phyloP scores from a whole-genome alignment of 1,284 basidiomycete genomes.

The Erythrobasidium hasegawianum region DNA sequence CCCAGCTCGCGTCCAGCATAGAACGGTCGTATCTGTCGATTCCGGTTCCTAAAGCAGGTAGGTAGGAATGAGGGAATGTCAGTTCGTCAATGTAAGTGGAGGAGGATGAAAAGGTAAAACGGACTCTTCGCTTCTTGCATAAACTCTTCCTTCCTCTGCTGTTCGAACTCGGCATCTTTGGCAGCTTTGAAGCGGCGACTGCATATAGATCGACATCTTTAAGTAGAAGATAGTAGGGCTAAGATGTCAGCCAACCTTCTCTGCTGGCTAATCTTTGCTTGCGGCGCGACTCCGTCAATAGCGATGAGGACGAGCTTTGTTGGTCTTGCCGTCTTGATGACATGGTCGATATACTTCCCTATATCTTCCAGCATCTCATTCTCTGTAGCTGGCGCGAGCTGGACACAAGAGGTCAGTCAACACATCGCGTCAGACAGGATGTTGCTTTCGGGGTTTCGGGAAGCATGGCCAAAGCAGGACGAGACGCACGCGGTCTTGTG shows the following conservation, averaged over 20 bases:
- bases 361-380: slow-evolving; percentile 99
- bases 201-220: too few species aligned
- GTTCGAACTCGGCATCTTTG: slow-evolving; percentile 91
- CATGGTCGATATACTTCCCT: slow-evolving; percentile 92
- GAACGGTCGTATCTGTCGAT: slow-evolving; percentile 82
- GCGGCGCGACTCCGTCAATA: slow-evolving; percentile 95
- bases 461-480: too few species aligned
- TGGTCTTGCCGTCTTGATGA: slow-evolving; percentile 94
- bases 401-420: too few species aligned
- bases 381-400: slow-evolving; percentile 93
- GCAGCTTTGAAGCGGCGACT: slow-evolving; percentile 90
- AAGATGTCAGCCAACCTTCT: slow-evolving; percentile 54
- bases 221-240: too few species aligned
- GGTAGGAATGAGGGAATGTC: too few species aligned
- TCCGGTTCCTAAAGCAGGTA: slow-evolving; percentile 84
- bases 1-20: slow-evolving; percentile 82
- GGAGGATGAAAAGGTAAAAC: not conserved
- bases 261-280: slow-evolving; percentile 99
- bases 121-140: slow-evolving; percentile 70
- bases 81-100: too few species aligned
- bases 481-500: slow-evolving; percentile 16
- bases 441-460: too few species aligned
- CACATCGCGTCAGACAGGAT: not conserved
- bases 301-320: slow-evolving; percentile 96
- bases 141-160: slow-evolving; percentile 73